phyloP scores from a whole-genome alignment of 257 asterid genomes.

The Ophiorrhiza pumila region DNA sequence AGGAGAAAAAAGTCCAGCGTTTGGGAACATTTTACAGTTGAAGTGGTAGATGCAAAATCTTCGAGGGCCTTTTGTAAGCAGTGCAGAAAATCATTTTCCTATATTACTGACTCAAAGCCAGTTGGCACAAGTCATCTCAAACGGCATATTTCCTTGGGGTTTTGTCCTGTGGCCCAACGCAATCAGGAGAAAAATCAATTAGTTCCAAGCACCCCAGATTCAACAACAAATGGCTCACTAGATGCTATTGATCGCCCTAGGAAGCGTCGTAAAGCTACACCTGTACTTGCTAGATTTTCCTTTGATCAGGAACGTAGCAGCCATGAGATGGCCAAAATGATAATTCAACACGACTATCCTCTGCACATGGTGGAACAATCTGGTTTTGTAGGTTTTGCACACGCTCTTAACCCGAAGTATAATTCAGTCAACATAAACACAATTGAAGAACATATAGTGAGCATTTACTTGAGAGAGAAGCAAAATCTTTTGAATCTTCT shows the following conservation, averaged over 20 bases:
- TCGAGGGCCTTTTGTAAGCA: conserved; percentile 73
- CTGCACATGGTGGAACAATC: conserved; percentile 65
- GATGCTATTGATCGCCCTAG: conserved; percentile 53
- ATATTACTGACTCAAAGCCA: conserved; percentile 66
- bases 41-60: conserved; percentile 41
- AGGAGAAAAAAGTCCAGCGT: conserved; percentile 80
- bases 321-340: conserved; percentile 62
- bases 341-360: conserved; percentile 75
- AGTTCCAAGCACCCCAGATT: conserved; percentile 26
- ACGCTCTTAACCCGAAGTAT: conserved; percentile 61
- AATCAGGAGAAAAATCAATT: conserved; percentile 38
- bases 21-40: conserved; percentile 82
- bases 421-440: conserved; percentile 29
- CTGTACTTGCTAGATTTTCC: conserved; percentile 27
- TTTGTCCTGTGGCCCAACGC: conserved; percentile 54
- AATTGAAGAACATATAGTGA: conserved; percentile 49
- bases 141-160: conserved; percentile 72
- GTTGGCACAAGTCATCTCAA: conserved; percentile 93
- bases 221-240: conserved; percentile 32
- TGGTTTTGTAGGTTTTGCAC: conserved; percentile 56
- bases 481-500: conserved; percentile 54
- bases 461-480: conserved; percentile 55
- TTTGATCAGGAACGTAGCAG: conserved; percentile 43
- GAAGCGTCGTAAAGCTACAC: conserved; percentile 54
- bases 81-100: conserved; percentile 82